Conservation (phyloP, 345 rosid genomes). For the Trapa bicornis region DNA sequence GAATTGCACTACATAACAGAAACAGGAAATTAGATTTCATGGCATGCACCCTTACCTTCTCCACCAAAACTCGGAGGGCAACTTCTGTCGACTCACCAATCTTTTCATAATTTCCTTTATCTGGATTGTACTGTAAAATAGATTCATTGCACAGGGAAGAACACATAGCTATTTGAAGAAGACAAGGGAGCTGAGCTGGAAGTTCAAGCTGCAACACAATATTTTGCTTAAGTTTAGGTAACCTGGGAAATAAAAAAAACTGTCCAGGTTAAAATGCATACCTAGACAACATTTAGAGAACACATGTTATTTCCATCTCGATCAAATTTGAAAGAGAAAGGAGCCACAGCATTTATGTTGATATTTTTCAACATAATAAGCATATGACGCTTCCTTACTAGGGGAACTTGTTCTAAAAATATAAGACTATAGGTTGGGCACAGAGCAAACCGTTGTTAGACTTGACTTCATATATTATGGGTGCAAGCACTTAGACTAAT, state of each 20-base stretch:
- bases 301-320: not conserved
- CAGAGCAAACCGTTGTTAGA: not conserved
- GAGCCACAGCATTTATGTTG: not conserved
- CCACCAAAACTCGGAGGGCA: constrained; percentile 86
- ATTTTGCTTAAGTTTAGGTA: constrained; percentile 4
- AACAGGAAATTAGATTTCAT: constrained; percentile 1
- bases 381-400: not conserved
- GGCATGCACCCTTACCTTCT: constrained; percentile 52
- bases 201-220: constrained; percentile 59
- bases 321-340: not conserved
- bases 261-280: not conserved
- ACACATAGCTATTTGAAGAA: constrained; percentile 89
- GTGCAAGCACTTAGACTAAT: not conserved
- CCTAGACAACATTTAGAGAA: not conserved
- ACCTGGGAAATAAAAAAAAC: not conserved
- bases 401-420: not conserved
- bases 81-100: constrained; percentile 99
- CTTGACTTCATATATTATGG: not conserved
- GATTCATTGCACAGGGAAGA: constrained; percentile 97
- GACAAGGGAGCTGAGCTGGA: constrained; percentile 91
- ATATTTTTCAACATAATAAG: not conserved
- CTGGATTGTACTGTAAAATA: constrained; percentile 88
- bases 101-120: constrained; percentile 76
- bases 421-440: not conserved
- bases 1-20: not conserved